Percentiles rank a stretch among this genome's conserved stretches.
Evolutionary conservation across 371 early-diverging fungal species (phyloP).

Genomic region (Pancytospora philotis): DNA sequence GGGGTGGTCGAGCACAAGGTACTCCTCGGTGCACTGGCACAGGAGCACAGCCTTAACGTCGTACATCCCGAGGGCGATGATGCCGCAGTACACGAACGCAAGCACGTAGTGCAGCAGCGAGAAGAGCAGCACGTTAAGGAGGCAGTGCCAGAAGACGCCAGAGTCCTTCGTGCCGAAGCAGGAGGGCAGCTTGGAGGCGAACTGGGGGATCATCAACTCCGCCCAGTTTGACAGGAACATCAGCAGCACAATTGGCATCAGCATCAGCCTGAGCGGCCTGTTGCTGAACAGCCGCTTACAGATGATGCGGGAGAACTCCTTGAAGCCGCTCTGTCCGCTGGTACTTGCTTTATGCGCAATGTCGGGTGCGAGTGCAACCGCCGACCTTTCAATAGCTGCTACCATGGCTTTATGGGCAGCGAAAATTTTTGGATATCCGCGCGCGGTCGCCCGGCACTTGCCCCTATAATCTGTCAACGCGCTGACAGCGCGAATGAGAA

Average conservation of each 20-base stretch:
- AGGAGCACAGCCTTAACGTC: not conserved
- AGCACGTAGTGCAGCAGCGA: not conserved
- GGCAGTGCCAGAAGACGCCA: not conserved
- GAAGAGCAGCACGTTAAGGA: not conserved
- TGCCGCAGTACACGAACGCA: not conserved
- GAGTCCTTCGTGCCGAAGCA: not conserved
- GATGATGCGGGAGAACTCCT: not conserved
- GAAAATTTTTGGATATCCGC: too few species aligned
- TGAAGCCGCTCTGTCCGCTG: too few species aligned
- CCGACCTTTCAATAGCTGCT: too few species aligned
- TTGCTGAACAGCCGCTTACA: not conserved
- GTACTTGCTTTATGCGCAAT: too few species aligned
- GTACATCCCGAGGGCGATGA: not conserved
- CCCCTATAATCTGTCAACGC: too few species aligned
- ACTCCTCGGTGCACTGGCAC: slow-evolving; percentile 1
- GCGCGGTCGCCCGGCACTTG: too few species aligned
- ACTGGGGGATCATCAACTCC: not conserved
- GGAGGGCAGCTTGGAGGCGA: not conserved
- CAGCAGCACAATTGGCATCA: not conserved
- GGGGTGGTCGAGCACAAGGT: not conserved
- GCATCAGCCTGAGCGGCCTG: not conserved
- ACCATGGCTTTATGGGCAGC: too few species aligned
- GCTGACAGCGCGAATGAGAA: too few species aligned
- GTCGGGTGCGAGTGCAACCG: too few species aligned
- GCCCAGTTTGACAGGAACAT: not conserved